Base-by-base conservation (phyloP, 352 stramenopile genomes). In the Globisporangium nodosum region DNA sequence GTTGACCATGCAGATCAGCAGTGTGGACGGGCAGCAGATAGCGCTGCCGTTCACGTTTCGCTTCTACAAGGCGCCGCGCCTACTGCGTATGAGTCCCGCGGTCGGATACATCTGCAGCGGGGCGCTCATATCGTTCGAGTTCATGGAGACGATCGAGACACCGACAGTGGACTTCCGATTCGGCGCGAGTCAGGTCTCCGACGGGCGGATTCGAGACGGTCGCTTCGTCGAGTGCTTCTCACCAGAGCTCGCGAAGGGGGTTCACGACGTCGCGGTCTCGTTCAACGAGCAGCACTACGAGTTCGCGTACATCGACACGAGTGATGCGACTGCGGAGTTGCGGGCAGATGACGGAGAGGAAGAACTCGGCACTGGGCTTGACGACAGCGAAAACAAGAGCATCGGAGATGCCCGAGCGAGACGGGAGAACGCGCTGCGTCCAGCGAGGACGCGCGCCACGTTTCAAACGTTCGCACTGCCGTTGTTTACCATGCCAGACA, bases 221-320 rank as follows among this genome's bases (percentile, higher is more conserved):
- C 63, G 71, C 2, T 78, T 87, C 40, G 78, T 88, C 0, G 81
- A 90, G 40, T 90, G 81, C 27, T 77, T 84, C 4, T 86, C 81
- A 0, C 81, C 81, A 0, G 74, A 81, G 52, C 61, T 90, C 13
- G 47, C 66, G 13, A 57, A 67, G 18, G 81, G 81, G 0, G 39
- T 68, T 2, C 69, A 90, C 46, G 61, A 54, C 16, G 60, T 90
- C 30, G 69, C 70, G 1, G 61, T 90, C 20, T 88, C 76, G 2
- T 90, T 88, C 27, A 83, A 90, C 35, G 76, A 85, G 24, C 81
- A 90, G 50, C 72, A 85, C 45, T 90, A 76, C 40, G 73, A 88
- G n/a, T 50, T 64, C 24, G 57, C 54, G 49, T 54, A 56, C 60
- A 37, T 58, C 52, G 58, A 65, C 48, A 6, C 1, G 12, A 49